Evolutionary conservation across 78 protist genomes (phyloP).

Genomic region (Pigoraptor vietnamica): DNA sequence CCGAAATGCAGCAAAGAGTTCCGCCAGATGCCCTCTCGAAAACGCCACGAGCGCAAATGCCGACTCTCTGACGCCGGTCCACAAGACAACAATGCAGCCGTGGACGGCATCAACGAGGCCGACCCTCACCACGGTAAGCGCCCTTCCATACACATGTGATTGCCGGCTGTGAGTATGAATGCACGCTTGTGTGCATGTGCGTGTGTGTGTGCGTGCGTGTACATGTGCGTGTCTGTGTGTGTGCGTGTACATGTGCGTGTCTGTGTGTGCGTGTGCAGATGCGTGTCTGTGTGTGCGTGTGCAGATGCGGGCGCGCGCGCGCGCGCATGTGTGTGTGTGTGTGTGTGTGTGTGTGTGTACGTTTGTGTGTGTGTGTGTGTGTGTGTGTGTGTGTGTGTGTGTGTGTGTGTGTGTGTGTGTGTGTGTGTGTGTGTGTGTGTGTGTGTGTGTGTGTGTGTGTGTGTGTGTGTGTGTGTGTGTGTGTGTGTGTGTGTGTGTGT

Average conservation of each 20-base stretch:
- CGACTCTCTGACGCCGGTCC: too few relatives aligned
- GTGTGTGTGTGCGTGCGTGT: neutral
- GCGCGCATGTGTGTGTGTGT: neutral
- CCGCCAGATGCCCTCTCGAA: too few relatives aligned
- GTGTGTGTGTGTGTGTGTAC: neutral
- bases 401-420: neutral
- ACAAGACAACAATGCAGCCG: too few relatives aligned
- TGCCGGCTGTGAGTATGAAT: too few relatives aligned
- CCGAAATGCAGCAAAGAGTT: too few relatives aligned
- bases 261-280: neutral
- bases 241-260: neutral
- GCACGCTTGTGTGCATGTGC: neutral
- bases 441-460: slow-evolving; percentile 6
- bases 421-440: neutral
- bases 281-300: neutral
- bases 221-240: neutral
- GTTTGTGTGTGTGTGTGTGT: neutral
- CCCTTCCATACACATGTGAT: too few relatives aligned
- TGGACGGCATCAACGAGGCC: too few relatives aligned
- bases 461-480: neutral
- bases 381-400: slow-evolving; percentile 6
- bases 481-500: too few relatives aligned
- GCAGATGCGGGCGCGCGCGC: too few relatives aligned
- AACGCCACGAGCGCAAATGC: too few relatives aligned
- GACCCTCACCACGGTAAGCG: too few relatives aligned